These are phyloP conservation scores for Chenopodium suecicum DNA, from an alignment of 148 eudicot species.

Conservation along the genomic window DNA sequence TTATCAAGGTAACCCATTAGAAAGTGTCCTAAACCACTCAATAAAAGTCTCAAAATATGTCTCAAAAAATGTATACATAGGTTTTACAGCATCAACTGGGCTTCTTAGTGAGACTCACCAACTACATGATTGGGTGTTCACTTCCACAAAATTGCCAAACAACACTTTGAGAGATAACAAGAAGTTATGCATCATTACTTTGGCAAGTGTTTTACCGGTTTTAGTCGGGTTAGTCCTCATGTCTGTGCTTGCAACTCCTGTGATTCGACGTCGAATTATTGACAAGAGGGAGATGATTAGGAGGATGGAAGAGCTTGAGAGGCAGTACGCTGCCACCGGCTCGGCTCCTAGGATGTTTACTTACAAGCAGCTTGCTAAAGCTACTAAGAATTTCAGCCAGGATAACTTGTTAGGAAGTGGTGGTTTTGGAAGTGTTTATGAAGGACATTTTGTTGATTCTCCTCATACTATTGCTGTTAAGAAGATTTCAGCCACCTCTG, in stretches of 20 bases:
- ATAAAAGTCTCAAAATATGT: slow-evolving; percentile 40
- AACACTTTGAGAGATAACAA: slow-evolving; percentile 32
- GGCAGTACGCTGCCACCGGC: slow-evolving; percentile 37
- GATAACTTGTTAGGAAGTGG: slow-evolving; percentile 64
- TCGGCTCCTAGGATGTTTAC: slow-evolving; percentile 49
- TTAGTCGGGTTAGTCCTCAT: slow-evolving; percentile 22
- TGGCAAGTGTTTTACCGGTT: slow-evolving; percentile 36
- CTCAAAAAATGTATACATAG: slow-evolving; percentile 42
- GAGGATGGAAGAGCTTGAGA: slow-evolving; percentile 47
- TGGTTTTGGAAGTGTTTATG: slow-evolving; percentile 76
- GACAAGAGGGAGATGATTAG: slow-evolving; percentile 23
- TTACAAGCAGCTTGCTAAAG: slow-evolving; percentile 54
- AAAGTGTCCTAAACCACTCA: slow-evolving; percentile 39
- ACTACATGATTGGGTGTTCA: slow-evolving; percentile 61
- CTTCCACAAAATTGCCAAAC: slow-evolving; percentile 37
- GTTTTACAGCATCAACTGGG: slow-evolving; percentile 73
- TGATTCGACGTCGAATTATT: slow-evolving; percentile 18
- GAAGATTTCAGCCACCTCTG: slow-evolving; percentile 54
- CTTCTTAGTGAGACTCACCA: slow-evolving; percentile 47
- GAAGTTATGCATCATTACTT: slow-evolving; percentile 12
- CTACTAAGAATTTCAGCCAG: slow-evolving; percentile 58
- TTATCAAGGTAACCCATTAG: slow-evolving; percentile 41
- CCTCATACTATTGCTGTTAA: slow-evolving; percentile 56
- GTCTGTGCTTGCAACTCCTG: slow-evolving; percentile 24
- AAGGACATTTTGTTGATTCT: slow-evolving; percentile 43